Evolutionary conservation across 2,329 filamentous ascomycete species (phyloP), one percentile per base, ranked within the genome.

Genomic region (Fusarium tupiense): DNA sequence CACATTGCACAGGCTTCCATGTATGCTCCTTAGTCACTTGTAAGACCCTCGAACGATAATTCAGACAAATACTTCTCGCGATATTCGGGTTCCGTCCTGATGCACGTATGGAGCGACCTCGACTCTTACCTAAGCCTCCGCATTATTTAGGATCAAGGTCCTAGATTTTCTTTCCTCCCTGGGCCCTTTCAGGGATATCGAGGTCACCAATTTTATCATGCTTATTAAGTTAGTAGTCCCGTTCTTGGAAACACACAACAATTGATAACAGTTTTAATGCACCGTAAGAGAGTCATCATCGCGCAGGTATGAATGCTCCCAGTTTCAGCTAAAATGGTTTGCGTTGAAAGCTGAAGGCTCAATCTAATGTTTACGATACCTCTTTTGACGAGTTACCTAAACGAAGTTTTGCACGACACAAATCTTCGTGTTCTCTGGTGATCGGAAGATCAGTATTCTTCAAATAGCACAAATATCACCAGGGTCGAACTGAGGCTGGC

Each of bases 401-500:
- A 49, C 20, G 13, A 49, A 8, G 14, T 22, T 31, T 14, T 49
- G 46, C 20, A n/a, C 26, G 5, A n/a, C 46, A 4, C 8, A n/a
- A 49, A 49, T 31, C 3, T 29, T 49, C 26, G 26, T 49, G 0
- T 49, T 49, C 3, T n/a, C 26, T 49, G 20, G 22, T 17, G 6
- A n/a, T 31, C 46, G 9, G 9, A 17, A 7, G 4, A 49, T 11
- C 26, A 8, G 0, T 6, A 20, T 6, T 6, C 9, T 8, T 12
- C 3, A n/a, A 3, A n/a, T 33, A 8, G 16, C 2, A 19, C 47
- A 50, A n/a, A 11, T 33, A 0, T 33, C 22, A 33, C 29, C 10
- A n/a, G 2, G 11, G 5, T 33, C 3, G 2, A 33, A 11, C 29
- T 13, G 11, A 19, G 22, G 7, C 16, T 33, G 16, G 0, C 4